These are phyloP conservation scores for Guyanaporus albipodus DNA, from an alignment of 768 basidiomycete species.

Conservation along the genomic window DNA sequence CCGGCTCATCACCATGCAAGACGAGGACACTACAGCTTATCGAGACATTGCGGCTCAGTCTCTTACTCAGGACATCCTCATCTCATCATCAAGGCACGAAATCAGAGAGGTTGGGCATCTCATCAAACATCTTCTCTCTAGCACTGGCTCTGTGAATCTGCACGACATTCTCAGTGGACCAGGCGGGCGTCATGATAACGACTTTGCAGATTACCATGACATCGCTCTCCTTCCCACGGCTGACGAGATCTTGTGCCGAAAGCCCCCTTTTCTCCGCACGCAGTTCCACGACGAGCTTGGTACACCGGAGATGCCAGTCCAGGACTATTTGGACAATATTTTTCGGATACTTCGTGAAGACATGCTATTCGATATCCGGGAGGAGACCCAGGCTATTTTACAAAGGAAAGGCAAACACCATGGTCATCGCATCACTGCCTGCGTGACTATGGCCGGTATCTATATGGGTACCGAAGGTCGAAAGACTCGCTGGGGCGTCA, in stretches of 20 bases:
- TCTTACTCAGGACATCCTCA: constrained; percentile 22
- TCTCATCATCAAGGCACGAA: constrained; percentile 21
- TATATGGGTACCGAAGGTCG: constrained; percentile 25
- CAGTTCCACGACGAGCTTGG: constrained; percentile 18
- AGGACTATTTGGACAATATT: constrained; percentile 56
- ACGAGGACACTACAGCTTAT: constrained; percentile 33
- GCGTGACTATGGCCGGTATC: constrained; percentile 35
- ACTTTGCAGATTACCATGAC: constrained; percentile 51
- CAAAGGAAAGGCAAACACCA: constrained; percentile 36
- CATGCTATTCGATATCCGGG: constrained; percentile 53
- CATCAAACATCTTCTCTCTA: constrained; percentile 38
- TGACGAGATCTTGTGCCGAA: constrained; percentile 47
- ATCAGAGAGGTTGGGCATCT: constrained; percentile 34
- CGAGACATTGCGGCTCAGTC: constrained; percentile 34
- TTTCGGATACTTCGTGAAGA: constrained; percentile 65
- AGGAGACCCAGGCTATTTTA: constrained; percentile 44
- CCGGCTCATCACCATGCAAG: constrained; percentile 40
- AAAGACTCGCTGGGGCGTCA: constrained; percentile 40
- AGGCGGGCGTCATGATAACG: constrained; percentile 70
- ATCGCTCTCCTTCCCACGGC: constrained; percentile 62
- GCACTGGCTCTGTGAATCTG: constrained; percentile 12
- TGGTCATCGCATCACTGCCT: constrained; percentile 29
- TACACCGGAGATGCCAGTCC: constrained; percentile 30
- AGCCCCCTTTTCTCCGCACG: constrained; percentile 47
- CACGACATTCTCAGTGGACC: constrained; percentile 31